These are phyloP conservation scores for Aspergillus calidoustus DNA, from an alignment of 2,329 filamentous ascomycete species.

Conservation along the genomic window DNA sequence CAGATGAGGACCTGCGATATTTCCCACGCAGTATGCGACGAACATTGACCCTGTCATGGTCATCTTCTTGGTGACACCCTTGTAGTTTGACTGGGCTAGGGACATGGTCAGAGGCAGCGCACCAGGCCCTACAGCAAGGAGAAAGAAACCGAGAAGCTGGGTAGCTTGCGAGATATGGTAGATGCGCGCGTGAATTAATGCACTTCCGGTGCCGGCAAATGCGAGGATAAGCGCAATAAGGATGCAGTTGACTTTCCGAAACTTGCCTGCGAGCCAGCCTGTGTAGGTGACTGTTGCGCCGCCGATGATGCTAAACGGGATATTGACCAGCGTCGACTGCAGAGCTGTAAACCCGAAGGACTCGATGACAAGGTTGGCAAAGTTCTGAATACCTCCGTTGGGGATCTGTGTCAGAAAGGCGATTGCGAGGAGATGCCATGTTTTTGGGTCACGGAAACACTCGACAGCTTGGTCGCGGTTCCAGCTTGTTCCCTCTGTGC, in stretches of 20 bases:
- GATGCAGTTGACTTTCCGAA: constrained; percentile 16
- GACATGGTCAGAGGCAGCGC: constrained; percentile 61
- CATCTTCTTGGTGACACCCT: constrained; percentile 65
- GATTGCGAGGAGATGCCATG: constrained; percentile 37
- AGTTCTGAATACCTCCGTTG: constrained; percentile 56
- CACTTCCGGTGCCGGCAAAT: constrained; percentile 58
- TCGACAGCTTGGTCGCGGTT: constrained; percentile 54
- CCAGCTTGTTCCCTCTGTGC: constrained; percentile 46
- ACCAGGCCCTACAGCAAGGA: constrained; percentile 58
- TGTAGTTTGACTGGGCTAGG: constrained; percentile 60
- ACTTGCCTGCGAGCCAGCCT: constrained; percentile 19
- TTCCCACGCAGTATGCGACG: constrained; percentile 60
- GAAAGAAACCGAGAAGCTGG: constrained; percentile 63
- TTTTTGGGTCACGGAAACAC: constrained; percentile 2
- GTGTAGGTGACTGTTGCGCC: constrained; percentile 17
- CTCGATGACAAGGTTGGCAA: constrained; percentile 59
- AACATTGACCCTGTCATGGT: constrained; percentile 62
- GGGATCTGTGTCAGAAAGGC: constrained; percentile 55
- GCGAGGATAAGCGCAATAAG: constrained; percentile 56
- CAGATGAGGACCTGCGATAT: constrained; percentile 62
- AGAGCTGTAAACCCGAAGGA: constrained; percentile 62
- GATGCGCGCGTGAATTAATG: constrained; percentile 57
- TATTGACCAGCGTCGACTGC: constrained; percentile 59
- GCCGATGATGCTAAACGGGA: constrained; percentile 60
- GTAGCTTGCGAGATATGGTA: constrained; percentile 41